A percentile compares a stretch with the other conserved stretches of the same genome.
These are phyloP conservation scores for Alternaria panax DNA, from an alignment of 2,329 filamentous ascomycete species.

Conservation along the genomic window DNA sequence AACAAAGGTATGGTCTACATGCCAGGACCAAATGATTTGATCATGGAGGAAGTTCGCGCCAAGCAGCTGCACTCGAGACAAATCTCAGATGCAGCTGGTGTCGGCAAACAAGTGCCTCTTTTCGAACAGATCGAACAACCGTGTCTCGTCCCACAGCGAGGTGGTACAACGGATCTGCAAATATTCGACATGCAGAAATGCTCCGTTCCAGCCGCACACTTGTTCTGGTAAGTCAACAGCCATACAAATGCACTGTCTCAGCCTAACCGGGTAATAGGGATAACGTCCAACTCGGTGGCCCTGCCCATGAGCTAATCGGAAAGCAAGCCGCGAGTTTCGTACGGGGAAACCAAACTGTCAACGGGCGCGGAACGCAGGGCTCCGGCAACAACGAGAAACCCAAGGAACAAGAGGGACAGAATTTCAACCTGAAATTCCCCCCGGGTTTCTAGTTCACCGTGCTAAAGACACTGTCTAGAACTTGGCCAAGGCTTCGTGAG, in stretches of 20 bases:
- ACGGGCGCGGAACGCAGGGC: slow-evolving; percentile 29
- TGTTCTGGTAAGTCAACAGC: slow-evolving; percentile 45
- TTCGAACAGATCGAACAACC: slow-evolving; percentile 46
- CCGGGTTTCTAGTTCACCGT: slow-evolving; percentile 39
- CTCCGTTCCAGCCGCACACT: slow-evolving; percentile 39
- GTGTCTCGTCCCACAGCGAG: slow-evolving; percentile 36
- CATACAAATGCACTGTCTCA: slow-evolving; percentile 44
- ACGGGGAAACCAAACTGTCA: slow-evolving; percentile 41
- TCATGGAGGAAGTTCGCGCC: slow-evolving; percentile 45
- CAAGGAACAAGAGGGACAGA: slow-evolving; percentile 18
- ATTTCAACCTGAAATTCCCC: slow-evolving; percentile 43
- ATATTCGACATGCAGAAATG: slow-evolving; percentile 40
- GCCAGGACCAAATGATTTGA: slow-evolving; percentile 43
- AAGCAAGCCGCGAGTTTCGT: slow-evolving; percentile 45
- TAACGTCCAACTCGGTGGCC: slow-evolving; percentile 44
- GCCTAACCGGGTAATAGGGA: slow-evolving; percentile 44
- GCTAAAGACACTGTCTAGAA: slow-evolving; percentile 26
- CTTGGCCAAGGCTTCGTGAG: slow-evolving; percentile 17
- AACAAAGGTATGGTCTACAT: slow-evolving; percentile 41
- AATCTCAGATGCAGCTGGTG: slow-evolving; percentile 43
- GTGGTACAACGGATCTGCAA: slow-evolving; percentile 29
- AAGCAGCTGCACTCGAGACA: slow-evolving; percentile 43
- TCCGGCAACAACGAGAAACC: slow-evolving; percentile 24
- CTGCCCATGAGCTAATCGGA: slow-evolving; percentile 48
- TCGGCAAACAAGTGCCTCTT: slow-evolving; percentile 40